Evolutionary conservation across 257 asterid genomes (phyloP).

Genomic region (Capsicum baccatum): DNA sequence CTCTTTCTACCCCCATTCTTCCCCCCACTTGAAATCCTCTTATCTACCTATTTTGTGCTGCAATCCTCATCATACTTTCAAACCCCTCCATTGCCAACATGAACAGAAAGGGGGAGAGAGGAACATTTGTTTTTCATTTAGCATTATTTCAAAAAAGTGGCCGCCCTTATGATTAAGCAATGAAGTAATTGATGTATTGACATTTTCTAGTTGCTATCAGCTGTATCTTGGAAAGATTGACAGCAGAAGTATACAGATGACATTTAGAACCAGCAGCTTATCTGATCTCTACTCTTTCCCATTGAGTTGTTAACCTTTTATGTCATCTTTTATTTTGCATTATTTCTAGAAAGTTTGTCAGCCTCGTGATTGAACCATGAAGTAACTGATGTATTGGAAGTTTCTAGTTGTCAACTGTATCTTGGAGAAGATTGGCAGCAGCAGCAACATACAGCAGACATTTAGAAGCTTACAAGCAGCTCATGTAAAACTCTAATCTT

Average conservation of each 20-base stretch:
- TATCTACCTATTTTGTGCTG: too few species aligned
- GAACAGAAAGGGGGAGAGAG: too few species aligned
- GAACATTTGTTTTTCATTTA: background rate
- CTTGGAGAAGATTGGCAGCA: background rate
- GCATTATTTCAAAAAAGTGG: background rate
- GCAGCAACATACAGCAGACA: background rate
- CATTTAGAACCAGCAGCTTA: background rate
- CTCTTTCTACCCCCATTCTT: too few species aligned
- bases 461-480: background rate
- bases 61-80: too few species aligned
- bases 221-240: background rate
- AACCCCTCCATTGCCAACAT: too few species aligned
- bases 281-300: background rate
- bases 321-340: background rate
- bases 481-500: background rate
- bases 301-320: background rate
- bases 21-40: too few species aligned
- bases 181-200: background rate
- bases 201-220: slow-evolving; percentile 18
- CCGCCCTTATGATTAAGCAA: background rate
- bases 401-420: background rate
- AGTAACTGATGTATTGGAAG: background rate
- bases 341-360: background rate
- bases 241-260: background rate
- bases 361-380: background rate